phyloP scores from a whole-genome alignment of 2,329 filamentous ascomycete species.

The Zopfia rhizophila region DNA sequence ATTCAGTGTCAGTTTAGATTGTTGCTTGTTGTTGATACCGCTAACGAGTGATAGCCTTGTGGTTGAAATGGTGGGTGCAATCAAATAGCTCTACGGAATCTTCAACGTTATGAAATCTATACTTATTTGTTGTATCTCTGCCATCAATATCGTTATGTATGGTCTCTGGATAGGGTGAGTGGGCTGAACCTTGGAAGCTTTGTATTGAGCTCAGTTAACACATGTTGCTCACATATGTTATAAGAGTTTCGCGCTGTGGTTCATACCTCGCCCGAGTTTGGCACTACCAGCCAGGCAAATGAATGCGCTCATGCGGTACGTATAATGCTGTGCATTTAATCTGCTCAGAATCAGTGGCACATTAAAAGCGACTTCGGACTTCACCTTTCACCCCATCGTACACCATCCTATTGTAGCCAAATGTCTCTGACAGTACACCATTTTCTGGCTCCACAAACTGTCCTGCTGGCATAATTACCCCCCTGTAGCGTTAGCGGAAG shows the following conservation, averaged over 20 bases:
- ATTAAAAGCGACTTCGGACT: too few relatives aligned
- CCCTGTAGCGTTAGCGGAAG: too few relatives aligned
- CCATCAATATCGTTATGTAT: constrained; percentile 14
- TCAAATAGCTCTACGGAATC: constrained; percentile 17
- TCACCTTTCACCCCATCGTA: too few relatives aligned
- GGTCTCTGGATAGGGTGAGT: constrained; percentile 14
- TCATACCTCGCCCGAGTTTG: constrained; percentile 17
- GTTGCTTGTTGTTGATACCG: too few relatives aligned
- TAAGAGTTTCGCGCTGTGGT: constrained; percentile 21
- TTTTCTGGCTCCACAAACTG: too few relatives aligned
- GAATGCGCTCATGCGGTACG: constrained; percentile 24
- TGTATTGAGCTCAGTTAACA: too few relatives aligned
- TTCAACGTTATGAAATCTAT: constrained; percentile 16
- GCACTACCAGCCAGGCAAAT: constrained; percentile 23
- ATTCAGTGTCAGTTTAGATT: constrained; percentile 14
- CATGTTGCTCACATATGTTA: neutral
- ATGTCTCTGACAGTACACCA: too few relatives aligned
- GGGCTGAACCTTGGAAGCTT: too few relatives aligned
- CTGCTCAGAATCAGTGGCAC: neutral
- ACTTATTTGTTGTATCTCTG: constrained; percentile 22
- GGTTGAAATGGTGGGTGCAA: constrained; percentile 27
- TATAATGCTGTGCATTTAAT: neutral
- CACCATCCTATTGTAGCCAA: too few relatives aligned
- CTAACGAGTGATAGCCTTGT: constrained; percentile 16
- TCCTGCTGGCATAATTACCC: too few relatives aligned